Percentiles rank a stretch among this genome's conserved stretches.
Evolutionary conservation across 306 rosid genomes (phyloP).

Genomic region (Carpinus viminea): DNA sequence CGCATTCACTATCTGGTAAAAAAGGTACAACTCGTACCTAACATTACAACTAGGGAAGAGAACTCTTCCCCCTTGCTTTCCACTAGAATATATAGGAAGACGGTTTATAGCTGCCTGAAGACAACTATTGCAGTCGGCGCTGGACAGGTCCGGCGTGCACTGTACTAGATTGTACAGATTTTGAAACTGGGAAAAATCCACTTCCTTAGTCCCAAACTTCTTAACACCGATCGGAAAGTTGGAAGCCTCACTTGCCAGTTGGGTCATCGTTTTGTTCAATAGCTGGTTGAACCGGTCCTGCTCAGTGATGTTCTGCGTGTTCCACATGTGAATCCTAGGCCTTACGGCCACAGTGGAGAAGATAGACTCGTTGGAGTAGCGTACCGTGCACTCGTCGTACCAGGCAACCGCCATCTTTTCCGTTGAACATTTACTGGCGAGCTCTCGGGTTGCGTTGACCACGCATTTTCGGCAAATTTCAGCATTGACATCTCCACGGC

Average conservation of each 20-base stretch:
- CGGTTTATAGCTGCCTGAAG: neutral
- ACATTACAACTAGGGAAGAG: slow-evolving; percentile 15
- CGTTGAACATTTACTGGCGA: neutral
- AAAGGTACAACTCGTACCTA: slow-evolving; percentile 14
- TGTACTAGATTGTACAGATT: slow-evolving; percentile 22
- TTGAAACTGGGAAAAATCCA: neutral
- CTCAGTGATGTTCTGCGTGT: neutral
- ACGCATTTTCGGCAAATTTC: slow-evolving; percentile 20
- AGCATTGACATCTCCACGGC: slow-evolving; percentile 31
- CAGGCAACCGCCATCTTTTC: slow-evolving; percentile 7
- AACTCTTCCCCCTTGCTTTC: neutral
- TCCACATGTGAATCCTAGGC: fast-evolving
- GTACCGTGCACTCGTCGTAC: slow-evolving; percentile 37
- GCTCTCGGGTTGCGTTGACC: neutral
- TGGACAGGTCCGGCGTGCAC: slow-evolving; percentile 34
- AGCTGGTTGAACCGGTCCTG: neutral
- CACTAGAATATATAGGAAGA: neutral
- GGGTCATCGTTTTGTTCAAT: neutral
- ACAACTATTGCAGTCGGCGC: neutral
- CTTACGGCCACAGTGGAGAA: neutral
- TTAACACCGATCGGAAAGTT: neutral
- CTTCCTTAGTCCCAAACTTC: neutral
- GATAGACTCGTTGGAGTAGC: slow-evolving; percentile 29
- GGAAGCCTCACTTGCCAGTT: neutral
- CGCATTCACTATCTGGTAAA: neutral